These are phyloP conservation scores for Clarkia xantiana DNA, from an alignment of 345 rosid species.

Conservation along the genomic window DNA sequence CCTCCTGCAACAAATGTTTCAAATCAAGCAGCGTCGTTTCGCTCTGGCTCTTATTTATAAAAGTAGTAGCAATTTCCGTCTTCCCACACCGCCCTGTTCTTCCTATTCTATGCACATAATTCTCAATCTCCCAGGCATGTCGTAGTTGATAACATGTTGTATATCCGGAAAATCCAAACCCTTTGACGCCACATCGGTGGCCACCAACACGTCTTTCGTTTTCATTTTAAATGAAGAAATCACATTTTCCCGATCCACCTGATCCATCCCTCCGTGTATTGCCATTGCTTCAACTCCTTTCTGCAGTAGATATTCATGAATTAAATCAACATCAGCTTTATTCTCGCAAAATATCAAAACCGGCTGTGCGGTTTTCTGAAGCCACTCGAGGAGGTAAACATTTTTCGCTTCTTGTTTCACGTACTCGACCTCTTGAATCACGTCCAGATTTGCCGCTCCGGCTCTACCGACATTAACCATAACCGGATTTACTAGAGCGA, in stretches of 20 bases:
- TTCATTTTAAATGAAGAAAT: conserved; percentile 71
- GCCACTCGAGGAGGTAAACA: conserved; percentile 88
- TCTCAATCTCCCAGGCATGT: too few relatives aligned
- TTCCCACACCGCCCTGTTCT: conserved; percentile 88
- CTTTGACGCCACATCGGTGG: conserved; percentile 87
- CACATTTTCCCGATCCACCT: conserved; percentile 82
- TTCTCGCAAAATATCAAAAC: conserved; percentile 88
- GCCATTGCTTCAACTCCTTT: conserved; percentile 96
- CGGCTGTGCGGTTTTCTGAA: conserved; percentile 88
- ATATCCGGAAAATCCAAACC: conserved; percentile 89
- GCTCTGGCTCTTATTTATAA: conserved; percentile 87
- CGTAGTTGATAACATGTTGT: conserved; percentile 78
- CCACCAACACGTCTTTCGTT: too few relatives aligned
- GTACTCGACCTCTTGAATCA: conserved; percentile 91
- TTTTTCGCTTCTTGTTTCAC: conserved; percentile 94
- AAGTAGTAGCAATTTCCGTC: conserved; percentile 87
- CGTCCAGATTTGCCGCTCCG: too few relatives aligned
- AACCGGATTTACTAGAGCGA: conserved; percentile 80
- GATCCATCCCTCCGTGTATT: conserved; percentile 87
- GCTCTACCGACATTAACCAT: conserved; percentile 87
- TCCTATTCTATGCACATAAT: conserved; percentile 85
- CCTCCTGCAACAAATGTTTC: conserved; percentile 84
- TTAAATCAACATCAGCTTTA: conserved; percentile 88
- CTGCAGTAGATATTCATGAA: conserved; percentile 74
- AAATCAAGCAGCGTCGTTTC: conserved; percentile 75